Evolutionary conservation across 371 early-diverging fungal genomes (phyloP).

Genomic region (Mortierella polycephala): DNA sequence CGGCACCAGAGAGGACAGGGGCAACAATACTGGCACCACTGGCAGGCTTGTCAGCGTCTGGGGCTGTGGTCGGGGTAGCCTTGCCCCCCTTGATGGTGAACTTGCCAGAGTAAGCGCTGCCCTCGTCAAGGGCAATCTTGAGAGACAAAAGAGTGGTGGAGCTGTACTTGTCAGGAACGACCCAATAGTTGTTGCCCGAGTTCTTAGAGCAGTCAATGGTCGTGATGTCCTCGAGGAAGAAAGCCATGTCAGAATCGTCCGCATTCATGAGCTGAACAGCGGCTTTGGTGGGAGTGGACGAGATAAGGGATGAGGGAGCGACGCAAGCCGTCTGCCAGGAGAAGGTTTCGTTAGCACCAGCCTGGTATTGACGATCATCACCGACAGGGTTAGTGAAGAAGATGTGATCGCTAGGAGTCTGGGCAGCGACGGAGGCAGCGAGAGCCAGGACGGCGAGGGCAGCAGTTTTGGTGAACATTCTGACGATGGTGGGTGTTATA

Average conservation of each 20-base stretch:
- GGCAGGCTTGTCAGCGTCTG: too few relatives aligned
- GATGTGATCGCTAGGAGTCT: conserved; percentile 20
- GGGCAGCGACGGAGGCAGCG: conserved; percentile 27
- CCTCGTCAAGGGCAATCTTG: too few relatives aligned
- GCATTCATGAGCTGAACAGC: conserved; percentile 58
- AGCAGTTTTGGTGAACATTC: conserved; percentile 41
- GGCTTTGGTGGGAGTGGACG: conserved; percentile 22
- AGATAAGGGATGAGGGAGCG: conserved; percentile 4
- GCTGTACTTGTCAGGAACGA: too few relatives aligned
- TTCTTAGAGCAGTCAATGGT: too few relatives aligned
- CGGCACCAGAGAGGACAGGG: too few relatives aligned
- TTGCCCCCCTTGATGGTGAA: too few relatives aligned
- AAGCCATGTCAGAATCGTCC: conserved; percentile 68
- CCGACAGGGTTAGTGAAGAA: conserved; percentile 36
- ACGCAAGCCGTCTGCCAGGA: conserved; percentile 30
- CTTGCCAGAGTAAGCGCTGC: too few relatives aligned
- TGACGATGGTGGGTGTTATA: neutral
- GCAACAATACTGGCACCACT: too few relatives aligned
- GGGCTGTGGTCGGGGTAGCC: too few relatives aligned
- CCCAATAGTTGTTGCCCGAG: too few relatives aligned
- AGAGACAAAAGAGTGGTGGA: too few relatives aligned
- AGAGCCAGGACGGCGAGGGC: conserved; percentile 25
- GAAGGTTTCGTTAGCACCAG: conserved; percentile 27
- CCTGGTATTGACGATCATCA: neutral
- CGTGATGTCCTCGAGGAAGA: conserved; percentile 64